Conservation (phyloP, 257 asterid species). For the Haberlea rhodopensis region DNA sequence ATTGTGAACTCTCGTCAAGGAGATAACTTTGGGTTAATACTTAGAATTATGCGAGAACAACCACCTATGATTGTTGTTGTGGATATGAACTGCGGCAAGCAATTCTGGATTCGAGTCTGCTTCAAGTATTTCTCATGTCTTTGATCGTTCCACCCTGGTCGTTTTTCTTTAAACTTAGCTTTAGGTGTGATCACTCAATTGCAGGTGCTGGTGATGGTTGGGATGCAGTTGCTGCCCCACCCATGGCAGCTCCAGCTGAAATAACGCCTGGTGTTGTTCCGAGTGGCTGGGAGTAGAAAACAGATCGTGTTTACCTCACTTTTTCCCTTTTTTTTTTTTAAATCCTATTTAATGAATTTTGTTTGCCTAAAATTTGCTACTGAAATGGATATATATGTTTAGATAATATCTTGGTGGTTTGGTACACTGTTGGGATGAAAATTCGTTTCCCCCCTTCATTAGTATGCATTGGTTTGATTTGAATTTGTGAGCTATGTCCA, state of each 20-base stretch:
- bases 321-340: neutral
- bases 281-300: conserved; percentile 36
- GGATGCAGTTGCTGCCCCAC: conserved; percentile 54
- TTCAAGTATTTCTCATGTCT: neutral
- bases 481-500: no score
- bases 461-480: no score
- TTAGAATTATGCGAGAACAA: neutral
- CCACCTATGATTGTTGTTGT: neutral
- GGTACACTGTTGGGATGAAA: neutral
- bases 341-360: no score
- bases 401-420: neutral
- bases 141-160: neutral
- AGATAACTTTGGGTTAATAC: neutral
- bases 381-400: neutral
- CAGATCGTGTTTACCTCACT: neutral
- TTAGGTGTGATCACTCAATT: neutral
- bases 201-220: conserved; percentile 44
- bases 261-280: conserved; percentile 25
- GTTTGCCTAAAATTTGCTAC: neutral
- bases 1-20: no score
- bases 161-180: neutral
- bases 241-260: conserved; percentile 34
- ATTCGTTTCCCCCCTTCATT: no score
- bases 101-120: neutral
- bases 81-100: neutral